Base-by-base conservation (phyloP, 1,139 yeast species). In the Magnusiomyces fungicola region DNA sequence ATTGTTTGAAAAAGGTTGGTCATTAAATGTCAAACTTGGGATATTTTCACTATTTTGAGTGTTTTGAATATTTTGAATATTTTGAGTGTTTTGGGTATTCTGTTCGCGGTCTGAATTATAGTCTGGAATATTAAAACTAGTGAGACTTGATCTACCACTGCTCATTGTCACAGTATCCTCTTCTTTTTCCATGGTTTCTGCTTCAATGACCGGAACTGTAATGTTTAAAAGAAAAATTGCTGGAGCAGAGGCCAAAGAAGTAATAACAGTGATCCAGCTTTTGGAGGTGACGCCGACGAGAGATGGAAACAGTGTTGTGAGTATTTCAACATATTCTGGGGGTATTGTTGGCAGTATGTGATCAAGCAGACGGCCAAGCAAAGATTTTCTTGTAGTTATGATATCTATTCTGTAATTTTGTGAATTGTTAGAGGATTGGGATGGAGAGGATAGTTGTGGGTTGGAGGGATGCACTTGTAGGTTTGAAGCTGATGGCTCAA, bases 141-240 rank as follows among this genome's bases (percentile, higher is more conserved):
- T n/a, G n/a, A n/a, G n/a, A n/a, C n/a, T n/a, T n/a, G n/a, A n/a
- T n/a, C n/a, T n/a, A n/a, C n/a, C n/a, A n/a, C n/a, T n/a, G n/a
- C n/a, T n/a, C n/a, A n/a, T n/a, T n/a, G n/a, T n/a, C n/a, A n/a
- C n/a, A n/a, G n/a, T n/a, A 18, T 3, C 23, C 6, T 48, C 52
- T 19, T 52, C 56, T n/a, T 53, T 50, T 14, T 54, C 55, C 7
- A 50, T 48, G 6, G 56, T 54, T n/a, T 57, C 58, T 14, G 58
- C 58, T 29, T 63, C 66, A 42, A 69, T 61, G 1, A 78, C 80
- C 0, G 85, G 84, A 1, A 74, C 68, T 0, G 81, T 71, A 3
- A 75, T 38, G 21, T 77, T 68, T 18, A 79, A 64, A 2, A 75
- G 42, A 1, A 76, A 53, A 1, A 74, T 68, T 1, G 76, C 62